A percentile compares a stretch with the other conserved stretches of the same genome.
These are phyloP conservation scores for Phytophthora multivora DNA, from an alignment of 352 stramenopile species.

Conservation along the genomic window DNA sequence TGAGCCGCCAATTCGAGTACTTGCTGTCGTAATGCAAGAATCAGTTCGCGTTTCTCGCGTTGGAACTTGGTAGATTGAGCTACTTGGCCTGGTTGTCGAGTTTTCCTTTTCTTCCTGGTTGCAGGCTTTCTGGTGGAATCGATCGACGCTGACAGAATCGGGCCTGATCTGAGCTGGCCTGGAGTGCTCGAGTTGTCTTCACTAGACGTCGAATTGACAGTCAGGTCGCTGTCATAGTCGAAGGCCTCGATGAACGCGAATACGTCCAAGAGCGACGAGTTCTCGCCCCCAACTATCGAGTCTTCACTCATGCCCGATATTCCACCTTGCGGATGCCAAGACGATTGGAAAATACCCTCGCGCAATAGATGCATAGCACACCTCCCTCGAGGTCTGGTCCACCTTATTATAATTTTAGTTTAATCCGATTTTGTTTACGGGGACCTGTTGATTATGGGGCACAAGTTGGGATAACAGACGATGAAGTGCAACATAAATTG, in stretches of 20 bases:
- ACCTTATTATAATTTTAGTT: not conserved
- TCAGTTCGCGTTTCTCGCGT: slow-evolving; percentile 2
- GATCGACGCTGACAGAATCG: not conserved
- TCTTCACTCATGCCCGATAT: not conserved
- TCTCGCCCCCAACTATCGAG: not conserved
- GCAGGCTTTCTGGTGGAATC: not conserved
- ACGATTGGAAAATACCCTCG: not conserved
- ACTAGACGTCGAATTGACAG: not conserved
- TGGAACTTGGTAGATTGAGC: slow-evolving; percentile 24
- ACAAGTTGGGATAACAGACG: not conserved
- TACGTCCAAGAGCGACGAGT: slow-evolving; percentile 3
- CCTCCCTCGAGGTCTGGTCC: not conserved
- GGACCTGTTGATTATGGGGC: slow-evolving; percentile 4
- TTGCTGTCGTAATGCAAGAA: slow-evolving; percentile 11
- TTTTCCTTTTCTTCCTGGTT: not conserved
- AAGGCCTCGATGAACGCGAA: slow-evolving; percentile 12
- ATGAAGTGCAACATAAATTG: not conserved
- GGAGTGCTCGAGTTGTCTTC: not conserved
- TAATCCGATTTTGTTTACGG: slow-evolving; percentile 1
- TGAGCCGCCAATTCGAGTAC: slow-evolving; percentile 8
- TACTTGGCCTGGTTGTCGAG: not conserved
- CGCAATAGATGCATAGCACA: not conserved
- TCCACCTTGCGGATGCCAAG: not conserved
- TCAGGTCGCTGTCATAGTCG: slow-evolving; percentile 8
- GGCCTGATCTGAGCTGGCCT: not conserved